Evolutionary conservation across 176 grass and related monocot species (phyloP), one percentile per base, ranked within the genome.

Genomic region (Oryza coarctata): DNA sequence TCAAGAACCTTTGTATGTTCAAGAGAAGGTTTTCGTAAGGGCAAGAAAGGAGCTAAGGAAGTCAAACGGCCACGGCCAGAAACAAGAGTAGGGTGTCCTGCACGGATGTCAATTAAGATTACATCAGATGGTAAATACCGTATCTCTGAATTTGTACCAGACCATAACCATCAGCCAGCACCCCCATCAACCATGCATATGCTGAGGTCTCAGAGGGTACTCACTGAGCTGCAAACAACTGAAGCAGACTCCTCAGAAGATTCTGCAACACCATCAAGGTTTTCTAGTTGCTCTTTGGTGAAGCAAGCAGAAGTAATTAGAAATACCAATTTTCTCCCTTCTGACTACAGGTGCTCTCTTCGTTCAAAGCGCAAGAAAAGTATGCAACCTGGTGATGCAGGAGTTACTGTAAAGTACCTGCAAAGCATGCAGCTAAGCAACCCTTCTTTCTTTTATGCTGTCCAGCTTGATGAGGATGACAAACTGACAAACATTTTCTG

Each of bases 1-100:
- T 94, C 94, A 69, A 94, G 94, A 85, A 94, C 89, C 6, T 97
- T 90, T 90, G 89, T 94, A 71, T 97, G 94, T 89, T 97, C 89
- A 5, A 94, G 94, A 88, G 89, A 97, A 92, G 91, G 94, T 79
- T 97, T 94, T 28, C 84, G 91, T 39, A 97, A 97, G 81, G 94
- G 94, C 70, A 97, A 97, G 89, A 97, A 97, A 70, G 92, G 89
- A 43, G 87, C 86, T 74, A 94, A 97, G 64, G 89, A 94, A 81
- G 94, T 97, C 18, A 94, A 94, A 66, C 94, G 88, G 65, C 91
- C 94, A 60, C 63, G 89, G 6, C 89, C 94, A 52, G 91, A 94
- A 82, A 97, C 94, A 80, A 87, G 94, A 86, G 90, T 97, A 64
- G 91, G 94, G 20, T 97, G 94, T 73, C 80, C 63, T 44, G 94